phyloP scores from a whole-genome alignment of 2,329 filamentous ascomycete species.

The Ophiostoma sp. region DNA sequence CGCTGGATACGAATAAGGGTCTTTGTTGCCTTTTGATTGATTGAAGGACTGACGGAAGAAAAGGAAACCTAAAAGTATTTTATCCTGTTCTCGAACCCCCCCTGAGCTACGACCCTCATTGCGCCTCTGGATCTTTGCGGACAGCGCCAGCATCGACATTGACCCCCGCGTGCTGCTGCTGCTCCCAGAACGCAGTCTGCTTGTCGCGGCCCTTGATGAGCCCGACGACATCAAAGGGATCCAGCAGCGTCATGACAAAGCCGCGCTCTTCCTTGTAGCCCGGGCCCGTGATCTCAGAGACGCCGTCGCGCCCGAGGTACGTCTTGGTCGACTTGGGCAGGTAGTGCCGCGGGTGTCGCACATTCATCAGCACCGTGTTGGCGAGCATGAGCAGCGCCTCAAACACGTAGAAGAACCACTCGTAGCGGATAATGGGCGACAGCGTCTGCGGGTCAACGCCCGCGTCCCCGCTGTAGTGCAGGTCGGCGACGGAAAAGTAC shows the following conservation, averaged over 20 bases:
- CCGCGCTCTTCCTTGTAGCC: slow-evolving; percentile 46
- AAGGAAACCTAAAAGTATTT: too few species aligned
- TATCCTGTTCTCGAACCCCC: too few species aligned
- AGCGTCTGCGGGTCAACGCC: slow-evolving; percentile 55
- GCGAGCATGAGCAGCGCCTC: slow-evolving; percentile 49
- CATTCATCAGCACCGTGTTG: slow-evolving; percentile 47
- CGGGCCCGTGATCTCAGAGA: slow-evolving; percentile 44
- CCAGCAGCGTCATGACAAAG: slow-evolving; percentile 38
- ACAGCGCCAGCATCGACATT: neutral
- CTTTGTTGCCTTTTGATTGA: too few species aligned
- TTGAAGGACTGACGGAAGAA: too few species aligned
- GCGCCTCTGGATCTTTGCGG: neutral
- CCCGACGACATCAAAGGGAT: slow-evolving; percentile 32
- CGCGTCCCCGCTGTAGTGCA: slow-evolving; percentile 59
- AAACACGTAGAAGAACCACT: slow-evolving; percentile 40
- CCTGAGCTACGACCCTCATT: too few species aligned
- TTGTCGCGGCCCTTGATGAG: slow-evolving; percentile 11
- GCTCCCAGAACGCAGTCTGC: neutral
- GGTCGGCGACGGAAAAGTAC: slow-evolving; percentile 47
- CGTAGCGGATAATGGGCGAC: neutral
- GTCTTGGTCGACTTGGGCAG: slow-evolving; percentile 45
- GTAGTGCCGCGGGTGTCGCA: slow-evolving; percentile 46
- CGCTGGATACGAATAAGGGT: too few species aligned
- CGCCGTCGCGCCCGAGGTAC: slow-evolving; percentile 47
- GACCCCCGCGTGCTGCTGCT: too few species aligned